Percentiles rank a stretch among this genome's conserved stretches.
Evolutionary conservation across 106 monocot species (phyloP).

Genomic region (Hemerocallis citrina): DNA sequence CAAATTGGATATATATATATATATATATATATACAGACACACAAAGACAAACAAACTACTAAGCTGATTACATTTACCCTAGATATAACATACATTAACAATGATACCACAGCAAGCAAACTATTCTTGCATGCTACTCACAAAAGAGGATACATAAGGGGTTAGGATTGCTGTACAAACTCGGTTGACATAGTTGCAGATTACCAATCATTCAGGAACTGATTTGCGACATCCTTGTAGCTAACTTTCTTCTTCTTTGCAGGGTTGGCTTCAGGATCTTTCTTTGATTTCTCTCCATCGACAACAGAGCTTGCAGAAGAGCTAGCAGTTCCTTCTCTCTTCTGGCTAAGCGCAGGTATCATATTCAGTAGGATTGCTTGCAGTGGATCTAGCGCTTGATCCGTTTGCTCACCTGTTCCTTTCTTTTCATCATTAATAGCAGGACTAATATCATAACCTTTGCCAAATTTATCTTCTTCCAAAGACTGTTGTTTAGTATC

Average conservation of each 20-base stretch:
- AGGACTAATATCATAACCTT: constrained; percentile 7
- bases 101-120: too few species aligned
- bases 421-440: constrained; percentile 7
- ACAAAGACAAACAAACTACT: too few species aligned
- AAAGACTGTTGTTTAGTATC: not conserved
- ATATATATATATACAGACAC: too few species aligned
- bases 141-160: too few species aligned
- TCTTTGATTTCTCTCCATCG: constrained; percentile 10
- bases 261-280: constrained; percentile 5
- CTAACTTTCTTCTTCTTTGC: constrained; percentile 81
- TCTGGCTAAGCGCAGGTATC: constrained; percentile 79
- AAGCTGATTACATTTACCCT: too few species aligned
- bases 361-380: constrained; percentile 87
- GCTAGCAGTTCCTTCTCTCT: constrained; percentile 15
- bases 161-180: too few species aligned
- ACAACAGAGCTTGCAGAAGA: not conserved
- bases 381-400: constrained; percentile 57
- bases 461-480: not conserved
- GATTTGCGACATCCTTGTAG: constrained; percentile 71
- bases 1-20: too few species aligned
- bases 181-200: too few species aligned
- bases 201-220: constrained; percentile 79
- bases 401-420: constrained; percentile 29
- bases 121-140: too few species aligned
- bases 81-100: too few species aligned